Base-by-base conservation (phyloP, 1,284 basidiomycete species). In the Phellopilus nigrolimitatus region DNA sequence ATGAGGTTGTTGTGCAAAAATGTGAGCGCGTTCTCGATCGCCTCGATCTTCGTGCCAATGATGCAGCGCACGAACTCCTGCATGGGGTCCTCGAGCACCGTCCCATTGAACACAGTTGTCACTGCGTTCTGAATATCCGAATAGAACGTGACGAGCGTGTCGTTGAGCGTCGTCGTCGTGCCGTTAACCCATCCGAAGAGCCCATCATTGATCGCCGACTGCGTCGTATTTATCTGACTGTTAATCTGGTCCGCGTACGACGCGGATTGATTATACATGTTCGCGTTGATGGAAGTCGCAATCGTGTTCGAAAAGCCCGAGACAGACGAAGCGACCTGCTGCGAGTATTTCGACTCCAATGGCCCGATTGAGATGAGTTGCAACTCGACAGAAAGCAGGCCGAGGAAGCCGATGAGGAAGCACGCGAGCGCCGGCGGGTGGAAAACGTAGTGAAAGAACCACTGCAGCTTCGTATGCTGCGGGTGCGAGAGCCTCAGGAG, bases 171-270 rank as follows among this genome's bases (percentile, higher is more conserved):
- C 3, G 80, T 80, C 0, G 92, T 95, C 1, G 95, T 97, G n/a
- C 75, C 79, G 62, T 97, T 92, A 46, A 98, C 84, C 95, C 94
- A 98, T 13, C 90, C 88, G 56, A 98, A 95, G 39, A 97, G 68
- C 13, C 90, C 87, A 31, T 88, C 69, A 66, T 98, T 92, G 66
- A 98, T 81, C 9, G 80, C 77, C 31, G 72, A 71, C 67, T 97
- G 87, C 46, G 91, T 75, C 22, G 61, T 60, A 37, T 78, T 72
- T 25, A 97, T 81, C 22, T 82, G 83, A 4, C 60, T 59, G 62
- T 98, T 99, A 61, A 93, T 76, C 27, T 75, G 74, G 17, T 70
- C 72, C 1, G 94, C 91, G 60, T 94, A 99, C 1, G 75, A 65
- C 4, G 78, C 62, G 7, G 88, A 92, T 59, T 91, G 84, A 61